Base-by-base conservation (phyloP, 345 rosid species). In the Trapa incisa region DNA sequence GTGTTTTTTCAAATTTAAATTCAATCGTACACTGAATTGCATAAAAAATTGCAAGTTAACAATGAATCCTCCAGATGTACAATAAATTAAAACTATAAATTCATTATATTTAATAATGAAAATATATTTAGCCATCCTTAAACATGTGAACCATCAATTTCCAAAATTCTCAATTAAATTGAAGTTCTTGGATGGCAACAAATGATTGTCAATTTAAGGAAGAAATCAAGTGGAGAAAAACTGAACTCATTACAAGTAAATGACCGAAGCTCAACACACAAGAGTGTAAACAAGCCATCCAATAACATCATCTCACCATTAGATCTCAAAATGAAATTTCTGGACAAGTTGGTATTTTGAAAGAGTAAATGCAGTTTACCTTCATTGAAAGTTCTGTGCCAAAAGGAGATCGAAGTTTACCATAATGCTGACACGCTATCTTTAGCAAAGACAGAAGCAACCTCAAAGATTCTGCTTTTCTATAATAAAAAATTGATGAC, bases 391-490 rank as follows among this genome's bases (percentile, higher is more conserved):
- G 75, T 67, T 95, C 97, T 61, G 81, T 65, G 58, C 97, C 96
- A 66, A 87, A 95, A 76, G 99, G 91, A 76, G 96, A 87, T 66
- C 96, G 85, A 68, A 95, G 89, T 85, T 91, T 95, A 69, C 99
- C 99, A 78, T 95, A 95, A 80, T 86, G 90, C 80, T 87, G 96
- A 75, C 85, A 91, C 64, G 90, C 91, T 77, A 95, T 81, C 80
- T 83, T 91, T 37, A 91, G 96, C 83, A 95, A 77, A 68, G 93
- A 89, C 64, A 95, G 85, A 68, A 95, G 92, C 83, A 91, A 78
- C 77, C 77, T 87, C 74, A 85, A 73, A 70, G 75, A 77, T 72
- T 85, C 83, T 14, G 86, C 85, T 73, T 80, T 89, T 63, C 78
- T 70, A 68, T 79, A 83, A 57, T 91, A 86, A 78, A 83, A 76